Conservation (phyloP, 2,329 filamentous ascomycete species). For the Teratosphaeria viscida region DNA sequence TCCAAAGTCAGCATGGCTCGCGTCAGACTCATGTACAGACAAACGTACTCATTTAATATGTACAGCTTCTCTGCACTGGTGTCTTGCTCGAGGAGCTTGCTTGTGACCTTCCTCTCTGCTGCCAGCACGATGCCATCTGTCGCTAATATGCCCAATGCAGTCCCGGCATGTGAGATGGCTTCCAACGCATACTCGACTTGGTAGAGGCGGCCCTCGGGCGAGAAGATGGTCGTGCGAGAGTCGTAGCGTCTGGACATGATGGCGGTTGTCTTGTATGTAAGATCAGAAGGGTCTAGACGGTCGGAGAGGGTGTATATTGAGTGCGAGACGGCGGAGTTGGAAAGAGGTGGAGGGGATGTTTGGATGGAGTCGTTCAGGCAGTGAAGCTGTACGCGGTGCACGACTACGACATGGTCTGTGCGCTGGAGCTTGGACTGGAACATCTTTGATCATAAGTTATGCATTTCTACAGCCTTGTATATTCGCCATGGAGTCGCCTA, state of each 20-base stretch:
- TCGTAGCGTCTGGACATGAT: conserved; percentile 28
- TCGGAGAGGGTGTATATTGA: background rate
- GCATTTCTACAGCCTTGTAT: background rate
- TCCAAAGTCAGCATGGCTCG: background rate
- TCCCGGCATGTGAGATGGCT: conserved; percentile 96
- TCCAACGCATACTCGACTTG: conserved; percentile 99
- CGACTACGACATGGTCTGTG: conserved; percentile 13
- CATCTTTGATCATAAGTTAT: background rate
- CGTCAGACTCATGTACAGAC: background rate
- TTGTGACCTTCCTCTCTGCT: conserved; percentile 96
- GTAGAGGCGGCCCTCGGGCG: conserved; percentile 93
- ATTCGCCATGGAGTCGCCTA: background rate
- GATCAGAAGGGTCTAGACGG: background rate
- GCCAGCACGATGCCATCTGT: conserved; percentile 98
- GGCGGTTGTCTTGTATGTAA: background rate
- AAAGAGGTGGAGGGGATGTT: background rate
- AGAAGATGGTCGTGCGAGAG: conserved; percentile 84
- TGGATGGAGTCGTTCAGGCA: background rate
- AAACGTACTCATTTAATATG: conserved; percentile 84
- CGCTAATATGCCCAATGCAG: conserved; percentile 89
- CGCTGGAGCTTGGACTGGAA: background rate
- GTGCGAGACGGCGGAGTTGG: background rate
- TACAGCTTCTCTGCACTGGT: conserved; percentile 99
- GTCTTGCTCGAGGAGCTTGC: conserved; percentile 97
- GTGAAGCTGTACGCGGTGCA: background rate